Evolutionary conservation across 2,329 filamentous ascomycete genomes (phyloP).

Genomic region (Corniculantispora saksenae): DNA sequence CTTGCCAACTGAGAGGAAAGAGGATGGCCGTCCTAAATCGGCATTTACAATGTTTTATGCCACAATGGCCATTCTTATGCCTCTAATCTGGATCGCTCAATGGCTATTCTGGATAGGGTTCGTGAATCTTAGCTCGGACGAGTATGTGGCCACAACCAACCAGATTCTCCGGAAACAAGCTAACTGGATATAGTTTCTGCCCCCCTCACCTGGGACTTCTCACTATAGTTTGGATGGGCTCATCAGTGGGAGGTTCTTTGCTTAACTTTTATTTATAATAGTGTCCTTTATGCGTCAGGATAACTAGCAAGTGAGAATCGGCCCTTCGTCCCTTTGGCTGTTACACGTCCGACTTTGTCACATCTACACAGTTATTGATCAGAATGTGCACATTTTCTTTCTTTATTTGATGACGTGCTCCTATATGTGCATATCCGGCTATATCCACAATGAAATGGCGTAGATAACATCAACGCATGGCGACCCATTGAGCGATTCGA

Average conservation of each 20-base stretch:
- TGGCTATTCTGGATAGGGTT: background rate
- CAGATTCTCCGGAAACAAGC: background rate
- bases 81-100: background rate
- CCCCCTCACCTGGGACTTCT: background rate
- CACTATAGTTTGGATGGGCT: background rate
- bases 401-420: no score
- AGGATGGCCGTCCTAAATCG: background rate
- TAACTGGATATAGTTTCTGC: background rate
- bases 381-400: no score
- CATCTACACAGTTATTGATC: no score
- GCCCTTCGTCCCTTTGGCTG: no score
- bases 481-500: no score
- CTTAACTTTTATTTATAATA: background rate
- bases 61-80: background rate
- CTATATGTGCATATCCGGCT: no score
- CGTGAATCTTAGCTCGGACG: background rate
- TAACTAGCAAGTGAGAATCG: no score
- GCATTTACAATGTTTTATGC: background rate
- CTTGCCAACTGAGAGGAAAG: background rate
- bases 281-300: no score
- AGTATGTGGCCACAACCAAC: background rate
- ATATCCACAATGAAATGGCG: no score
- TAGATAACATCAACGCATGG: no score
- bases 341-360: no score
- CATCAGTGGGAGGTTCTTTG: background rate